phyloP scores from a whole-genome alignment of 129 eudicot species.

The Arctium lappa region DNA sequence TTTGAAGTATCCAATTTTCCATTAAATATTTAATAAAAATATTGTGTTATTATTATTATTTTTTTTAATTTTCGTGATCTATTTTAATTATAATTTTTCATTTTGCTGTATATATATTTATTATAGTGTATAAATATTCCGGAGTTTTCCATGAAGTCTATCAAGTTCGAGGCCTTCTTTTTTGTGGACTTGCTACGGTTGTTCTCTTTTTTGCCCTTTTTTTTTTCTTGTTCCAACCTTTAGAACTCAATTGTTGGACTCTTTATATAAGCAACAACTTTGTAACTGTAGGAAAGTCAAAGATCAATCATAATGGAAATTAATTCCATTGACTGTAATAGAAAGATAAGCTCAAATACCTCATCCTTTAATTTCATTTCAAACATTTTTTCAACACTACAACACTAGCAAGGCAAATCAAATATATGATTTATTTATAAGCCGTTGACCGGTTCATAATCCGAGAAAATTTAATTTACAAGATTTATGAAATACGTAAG shows the following conservation, averaged over 20 bases:
- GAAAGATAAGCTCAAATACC: neutral
- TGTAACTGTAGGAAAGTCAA: neutral
- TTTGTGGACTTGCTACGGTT: no score
- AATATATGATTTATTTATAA: neutral
- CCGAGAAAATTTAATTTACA: neutral
- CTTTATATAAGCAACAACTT: neutral
- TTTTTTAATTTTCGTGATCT: no score
- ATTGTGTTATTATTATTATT: no score
- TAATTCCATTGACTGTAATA: neutral
- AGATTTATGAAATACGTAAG: neutral
- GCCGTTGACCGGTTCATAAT: neutral
- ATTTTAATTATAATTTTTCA: no score
- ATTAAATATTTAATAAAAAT: no score
- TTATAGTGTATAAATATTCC: no score
- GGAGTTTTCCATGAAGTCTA: no score
- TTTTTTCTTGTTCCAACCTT: neutral
- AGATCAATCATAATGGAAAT: neutral
- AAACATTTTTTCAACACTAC: neutral
- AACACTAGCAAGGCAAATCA: neutral
- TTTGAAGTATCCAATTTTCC: no score
- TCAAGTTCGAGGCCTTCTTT: no score
- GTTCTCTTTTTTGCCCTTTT: no score
- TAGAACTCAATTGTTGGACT: neutral
- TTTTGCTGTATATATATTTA: no score
- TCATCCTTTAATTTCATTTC: neutral